Conservation (phyloP, 148 eudicot species). For the Rhododendron molle region DNA sequence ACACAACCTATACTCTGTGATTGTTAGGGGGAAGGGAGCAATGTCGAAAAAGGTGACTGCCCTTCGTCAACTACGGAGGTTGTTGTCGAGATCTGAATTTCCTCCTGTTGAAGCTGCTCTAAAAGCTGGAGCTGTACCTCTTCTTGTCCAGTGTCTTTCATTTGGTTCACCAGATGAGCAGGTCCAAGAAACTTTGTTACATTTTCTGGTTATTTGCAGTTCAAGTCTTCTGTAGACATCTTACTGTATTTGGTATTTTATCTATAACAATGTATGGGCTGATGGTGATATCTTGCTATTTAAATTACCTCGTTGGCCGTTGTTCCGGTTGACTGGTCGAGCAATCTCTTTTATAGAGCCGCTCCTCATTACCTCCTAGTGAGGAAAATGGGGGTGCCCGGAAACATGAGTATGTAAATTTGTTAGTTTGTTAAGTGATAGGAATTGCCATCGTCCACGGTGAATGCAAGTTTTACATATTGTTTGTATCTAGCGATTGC, state of each 20-base stretch:
- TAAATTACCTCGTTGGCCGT: not conserved
- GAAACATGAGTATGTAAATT: not conserved
- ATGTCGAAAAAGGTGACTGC: constrained; percentile 66
- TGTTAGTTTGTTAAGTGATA: not conserved
- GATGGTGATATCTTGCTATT: not conserved
- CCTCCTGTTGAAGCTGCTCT: constrained; percentile 96
- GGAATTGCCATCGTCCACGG: not conserved
- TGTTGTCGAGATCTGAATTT: constrained; percentile 81
- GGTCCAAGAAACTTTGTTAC: constrained; percentile 35
- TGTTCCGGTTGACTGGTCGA: not conserved
- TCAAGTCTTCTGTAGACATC: not conserved
- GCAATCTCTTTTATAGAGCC: not conserved
- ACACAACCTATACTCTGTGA: not conserved
- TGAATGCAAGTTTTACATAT: not conserved
- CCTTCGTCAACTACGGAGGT: constrained; percentile 68
- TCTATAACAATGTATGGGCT: not conserved
- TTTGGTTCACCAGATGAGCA: constrained; percentile 96
- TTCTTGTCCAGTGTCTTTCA: constrained; percentile 81
- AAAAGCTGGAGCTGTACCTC: constrained; percentile 67
- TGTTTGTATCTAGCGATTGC: not conserved
- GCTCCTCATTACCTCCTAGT: not conserved
- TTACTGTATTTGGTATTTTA: not conserved
- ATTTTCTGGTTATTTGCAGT: not conserved
- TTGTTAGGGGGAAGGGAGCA: constrained; percentile 79
- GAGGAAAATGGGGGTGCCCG: not conserved